Evolutionary conservation across 768 basidiomycete genomes (phyloP), one percentile per base, ranked within the genome.

Genomic region (Trametes gibbosa): DNA sequence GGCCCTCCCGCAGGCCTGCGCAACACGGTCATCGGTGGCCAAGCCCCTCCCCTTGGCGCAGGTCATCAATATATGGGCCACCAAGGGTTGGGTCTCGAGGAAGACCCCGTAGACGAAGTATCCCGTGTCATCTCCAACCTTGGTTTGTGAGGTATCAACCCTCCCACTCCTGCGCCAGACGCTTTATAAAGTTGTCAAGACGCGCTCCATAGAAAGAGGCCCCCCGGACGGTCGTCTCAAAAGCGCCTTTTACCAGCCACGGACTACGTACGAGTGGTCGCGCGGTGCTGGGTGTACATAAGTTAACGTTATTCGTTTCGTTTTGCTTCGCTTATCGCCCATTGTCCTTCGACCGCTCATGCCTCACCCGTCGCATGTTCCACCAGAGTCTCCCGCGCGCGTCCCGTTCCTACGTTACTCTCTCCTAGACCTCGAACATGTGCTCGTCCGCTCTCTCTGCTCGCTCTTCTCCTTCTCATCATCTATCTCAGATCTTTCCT

Each of bases 71-170:
- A 61, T 41, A 63, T 64, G 50, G 62, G 61, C 17, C 68, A 69
- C 6, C 58, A 61, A 64, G 70, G 66, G 29, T 54, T 66, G 56
- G 66, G 64, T 14, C 64, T 79, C 57, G 85, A 87, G 42, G 85
- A 84, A 39, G 84, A 83, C 45, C 75, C 75, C 24, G 79, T 83
- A 54, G 86, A 88, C 55, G 88, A 90, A 66, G 85, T 90, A 55
- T 84, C 89, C 41, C 81, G 88, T 59, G 87, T 90, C 65, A 87
- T 91, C 67, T 86, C 87, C 63, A 90, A 72, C 57, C 63, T 74
- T 45, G 69, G 73, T 46, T 59, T 74, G 46, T 73, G 66, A 69
- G 45, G 43, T 27, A 10, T 32, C 29, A 32, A 32, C 10, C 29
- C 41, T 21, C 27, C 27, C 34, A n/a, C 13, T 19, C 24, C n/a